Evolutionary conservation across 2,329 filamentous ascomycete genomes (phyloP), one percentile per base, ranked within the genome.

Genomic region (Purpureocillium lavendulum): DNA sequence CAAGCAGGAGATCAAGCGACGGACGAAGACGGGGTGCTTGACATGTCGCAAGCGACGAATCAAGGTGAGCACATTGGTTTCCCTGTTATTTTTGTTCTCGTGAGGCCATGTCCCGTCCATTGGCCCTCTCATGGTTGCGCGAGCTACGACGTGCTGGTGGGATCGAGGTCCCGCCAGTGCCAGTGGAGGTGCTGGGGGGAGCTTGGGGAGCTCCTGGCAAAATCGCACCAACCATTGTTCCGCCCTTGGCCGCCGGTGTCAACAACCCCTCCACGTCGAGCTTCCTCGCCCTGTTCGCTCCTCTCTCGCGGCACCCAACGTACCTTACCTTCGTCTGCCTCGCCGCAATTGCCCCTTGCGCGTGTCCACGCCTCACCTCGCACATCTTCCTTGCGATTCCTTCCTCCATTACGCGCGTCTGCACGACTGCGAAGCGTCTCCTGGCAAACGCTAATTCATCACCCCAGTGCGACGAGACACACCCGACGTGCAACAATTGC

Each of bases 401-500:
- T n/a, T n/a, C n/a, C n/a, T n/a, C n/a, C n/a, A n/a, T n/a, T n/a
- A n/a, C n/a, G n/a, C n/a, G n/a, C n/a, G n/a, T n/a, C n/a, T n/a
- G n/a, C n/a, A n/a, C n/a, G n/a, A n/a, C n/a, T n/a, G n/a, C n/a
- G n/a, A n/a, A n/a, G n/a, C n/a, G n/a, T n/a, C n/a, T n/a, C 15
- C 4, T 18, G 12, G 29, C 15, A 11, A 30, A 6, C 35, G 21
- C 41, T n/a, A n/a, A n/a, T 38, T 26, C 6, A 26, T 26, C 6
- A 26, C 21, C 21, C 50, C 60, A 96, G 92, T 98, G 92, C 67
- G 92, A 97, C 76, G 92, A 98, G 71, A 81, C 80, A 45, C 88
- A 95, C 62, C 92, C 92, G 16, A 81, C 83, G 44, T 98, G 92
- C 71, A 82, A 87, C 66, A 87, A 92, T 58, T 92, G 86, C 66